Evolutionary conservation across 805 yeast species (phyloP).

Genomic region (Torulaspora quercuum): DNA sequence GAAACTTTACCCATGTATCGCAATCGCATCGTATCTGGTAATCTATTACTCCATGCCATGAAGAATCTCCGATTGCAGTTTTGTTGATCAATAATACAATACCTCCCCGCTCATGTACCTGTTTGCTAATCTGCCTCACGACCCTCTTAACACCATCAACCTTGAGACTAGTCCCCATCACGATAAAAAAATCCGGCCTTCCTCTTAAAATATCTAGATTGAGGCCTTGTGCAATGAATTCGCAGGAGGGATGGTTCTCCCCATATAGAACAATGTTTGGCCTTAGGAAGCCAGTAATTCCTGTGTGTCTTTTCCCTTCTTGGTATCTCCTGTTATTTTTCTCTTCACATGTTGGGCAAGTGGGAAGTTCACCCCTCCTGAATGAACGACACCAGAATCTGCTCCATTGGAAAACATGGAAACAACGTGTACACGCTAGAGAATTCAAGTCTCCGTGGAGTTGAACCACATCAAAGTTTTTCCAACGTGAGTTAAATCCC

Average conservation of each 20-base stretch:
- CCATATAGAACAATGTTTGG: conserved; percentile 93
- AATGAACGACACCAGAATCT: conserved; percentile 46
- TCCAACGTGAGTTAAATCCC: conserved; percentile 49
- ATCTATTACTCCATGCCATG: conserved; percentile 73
- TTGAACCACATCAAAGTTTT: conserved; percentile 72
- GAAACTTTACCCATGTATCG: conserved; percentile 67
- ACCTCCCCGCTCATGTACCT: conserved; percentile 77
- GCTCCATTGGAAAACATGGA: conserved; percentile 57
- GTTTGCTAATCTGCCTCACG: conserved; percentile 63
- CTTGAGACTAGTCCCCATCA: conserved; percentile 88
- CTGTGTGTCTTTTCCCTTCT: conserved; percentile 71
- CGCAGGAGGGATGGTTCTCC: conserved; percentile 87
- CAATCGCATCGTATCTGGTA: conserved; percentile 78
- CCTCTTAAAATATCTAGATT: conserved; percentile 55
- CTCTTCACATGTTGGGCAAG: conserved; percentile 66
- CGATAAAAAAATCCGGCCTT: conserved; percentile 74
- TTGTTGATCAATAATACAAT: conserved; percentile 72
- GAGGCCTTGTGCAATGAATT: conserved; percentile 67
- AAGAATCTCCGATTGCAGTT: conserved; percentile 53
- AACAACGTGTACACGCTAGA: conserved; percentile 74
- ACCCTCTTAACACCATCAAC: conserved; percentile 85
- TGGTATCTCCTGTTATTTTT: conserved; percentile 53
- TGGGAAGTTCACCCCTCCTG: conserved; percentile 65
- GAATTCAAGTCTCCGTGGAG: conserved; percentile 84
- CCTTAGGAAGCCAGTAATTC: conserved; percentile 68